phyloP scores from a whole-genome alignment of 2,329 filamentous ascomycete species.

The Alternaria conjuncta region DNA sequence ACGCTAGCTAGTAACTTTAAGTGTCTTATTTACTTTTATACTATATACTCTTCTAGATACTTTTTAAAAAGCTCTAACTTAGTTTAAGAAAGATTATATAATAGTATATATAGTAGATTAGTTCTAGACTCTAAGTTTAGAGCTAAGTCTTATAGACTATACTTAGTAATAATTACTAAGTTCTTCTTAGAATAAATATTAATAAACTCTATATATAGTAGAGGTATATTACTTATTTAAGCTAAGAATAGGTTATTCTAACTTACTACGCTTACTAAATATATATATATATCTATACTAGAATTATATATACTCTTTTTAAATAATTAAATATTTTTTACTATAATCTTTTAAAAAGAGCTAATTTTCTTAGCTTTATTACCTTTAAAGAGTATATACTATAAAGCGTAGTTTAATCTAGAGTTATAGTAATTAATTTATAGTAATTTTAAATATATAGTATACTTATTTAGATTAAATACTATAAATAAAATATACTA shows the following conservation, averaged over 20 bases:
- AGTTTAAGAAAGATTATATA: neutral
- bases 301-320: neutral
- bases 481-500: neutral
- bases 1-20: neutral
- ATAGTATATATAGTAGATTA: neutral
- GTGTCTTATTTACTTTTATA: neutral
- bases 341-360: neutral
- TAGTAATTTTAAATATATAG: neutral
- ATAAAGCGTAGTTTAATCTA: neutral
- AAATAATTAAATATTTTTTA: neutral
- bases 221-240: neutral
- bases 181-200: neutral
- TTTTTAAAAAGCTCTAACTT: neutral
- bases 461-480: neutral
- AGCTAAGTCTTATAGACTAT: neutral
- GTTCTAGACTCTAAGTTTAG: neutral
- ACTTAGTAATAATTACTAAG: neutral
- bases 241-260: neutral
- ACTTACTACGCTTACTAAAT: neutral
- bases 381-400: neutral
- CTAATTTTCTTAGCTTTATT: neutral
- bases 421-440: neutral
- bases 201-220: neutral
- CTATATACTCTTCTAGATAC: neutral
- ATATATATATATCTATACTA: neutral